These are phyloP conservation scores for Cystobasidium tubakii DNA, from an alignment of 768 basidiomycete species.

Conservation along the genomic window DNA sequence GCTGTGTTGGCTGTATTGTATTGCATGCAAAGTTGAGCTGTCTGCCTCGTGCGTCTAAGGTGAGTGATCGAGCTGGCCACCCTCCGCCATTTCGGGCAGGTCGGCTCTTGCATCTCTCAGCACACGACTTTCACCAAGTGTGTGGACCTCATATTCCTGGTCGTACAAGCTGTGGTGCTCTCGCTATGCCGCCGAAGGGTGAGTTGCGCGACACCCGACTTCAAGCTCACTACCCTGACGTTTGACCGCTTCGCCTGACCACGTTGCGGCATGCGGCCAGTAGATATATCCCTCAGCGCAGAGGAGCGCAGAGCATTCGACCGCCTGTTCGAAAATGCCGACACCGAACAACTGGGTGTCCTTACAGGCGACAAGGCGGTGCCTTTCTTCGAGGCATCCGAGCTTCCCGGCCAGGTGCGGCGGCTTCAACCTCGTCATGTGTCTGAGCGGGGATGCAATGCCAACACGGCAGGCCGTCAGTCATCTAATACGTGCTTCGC, in stretches of 20 bases:
- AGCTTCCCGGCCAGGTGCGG: constrained; percentile 59
- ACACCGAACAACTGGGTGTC: constrained; percentile 72
- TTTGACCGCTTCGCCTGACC: not conserved
- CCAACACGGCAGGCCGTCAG: not conserved
- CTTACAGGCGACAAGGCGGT: constrained; percentile 88
- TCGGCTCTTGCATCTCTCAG: not conserved
- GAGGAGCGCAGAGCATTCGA: constrained; percentile 40
- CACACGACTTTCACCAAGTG: not conserved
- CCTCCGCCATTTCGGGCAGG: not conserved
- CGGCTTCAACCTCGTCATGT: not conserved
- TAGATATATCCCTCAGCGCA: constrained; percentile 25
- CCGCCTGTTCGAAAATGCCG: constrained; percentile 53
- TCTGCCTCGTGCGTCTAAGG: not conserved
- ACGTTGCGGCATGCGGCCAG: not conserved
- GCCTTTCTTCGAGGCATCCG: constrained; percentile 73
- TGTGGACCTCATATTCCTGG: not conserved
- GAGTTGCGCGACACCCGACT: not conserved
- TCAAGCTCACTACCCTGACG: not conserved
- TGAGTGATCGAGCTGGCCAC: not conserved
- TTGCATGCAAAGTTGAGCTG: not conserved
- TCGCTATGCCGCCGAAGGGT: not conserved
- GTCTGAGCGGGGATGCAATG: not conserved
- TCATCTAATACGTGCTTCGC: not conserved
- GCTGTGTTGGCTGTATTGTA: not conserved
- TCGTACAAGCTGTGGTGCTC: not conserved